Conservation (phyloP, 1,284 basidiomycete genomes). For the Hemileia vastatrix region DNA sequence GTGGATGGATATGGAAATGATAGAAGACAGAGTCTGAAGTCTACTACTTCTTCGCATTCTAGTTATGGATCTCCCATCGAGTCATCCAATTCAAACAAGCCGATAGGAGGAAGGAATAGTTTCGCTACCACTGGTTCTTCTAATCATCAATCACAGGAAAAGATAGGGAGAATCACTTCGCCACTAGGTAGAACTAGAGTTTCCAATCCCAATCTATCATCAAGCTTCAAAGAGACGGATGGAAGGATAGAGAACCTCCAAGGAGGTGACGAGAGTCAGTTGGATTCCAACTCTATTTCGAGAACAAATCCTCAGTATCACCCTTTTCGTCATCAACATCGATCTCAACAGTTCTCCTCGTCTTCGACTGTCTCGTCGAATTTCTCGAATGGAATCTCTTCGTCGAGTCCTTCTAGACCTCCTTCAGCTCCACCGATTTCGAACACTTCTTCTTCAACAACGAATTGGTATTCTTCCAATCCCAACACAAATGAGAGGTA, state of each 20-base stretch:
- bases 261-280: not conserved
- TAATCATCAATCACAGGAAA: too few species aligned
- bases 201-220: too few species aligned
- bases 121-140: too few species aligned
- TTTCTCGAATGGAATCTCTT: not conserved
- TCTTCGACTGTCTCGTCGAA: not conserved
- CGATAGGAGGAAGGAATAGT: too few species aligned
- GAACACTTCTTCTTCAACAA: not conserved
- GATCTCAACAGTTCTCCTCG: not conserved
- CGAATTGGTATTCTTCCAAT: not conserved
- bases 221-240: not conserved
- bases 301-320: not conserved
- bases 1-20: too few species aligned
- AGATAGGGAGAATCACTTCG: too few species aligned
- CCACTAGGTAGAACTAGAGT: too few species aligned
- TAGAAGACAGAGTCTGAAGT: too few species aligned
- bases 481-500: too few species aligned
- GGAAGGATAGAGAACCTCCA: not conserved
- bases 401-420: not conserved
- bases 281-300: not conserved
- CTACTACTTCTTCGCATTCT: too few species aligned
- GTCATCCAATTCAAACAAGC: too few species aligned
- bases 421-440: not conserved
- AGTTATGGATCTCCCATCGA: too few species aligned
- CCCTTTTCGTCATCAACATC: not conserved